A percentile compares a stretch with the other conserved stretches of the same genome.
phyloP scores from a whole-genome alignment of 2,329 filamentous ascomycete species.

The Colletotrichum siamense region DNA sequence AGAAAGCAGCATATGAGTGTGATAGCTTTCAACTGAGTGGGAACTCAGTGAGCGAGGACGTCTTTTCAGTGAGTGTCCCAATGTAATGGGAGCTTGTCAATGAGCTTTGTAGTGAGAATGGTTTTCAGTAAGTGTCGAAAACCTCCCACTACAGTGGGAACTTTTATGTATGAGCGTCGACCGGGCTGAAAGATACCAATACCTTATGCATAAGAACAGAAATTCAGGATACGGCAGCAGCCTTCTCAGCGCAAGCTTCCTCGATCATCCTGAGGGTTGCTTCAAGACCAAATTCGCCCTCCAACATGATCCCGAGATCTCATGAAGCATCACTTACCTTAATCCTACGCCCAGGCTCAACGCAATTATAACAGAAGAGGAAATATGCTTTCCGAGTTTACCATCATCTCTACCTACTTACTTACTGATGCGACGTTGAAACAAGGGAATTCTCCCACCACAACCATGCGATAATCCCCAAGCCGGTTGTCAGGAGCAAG shows the following conservation, averaged over 20 bases:
- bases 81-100: background rate
- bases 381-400: background rate
- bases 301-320: background rate
- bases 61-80: too few relatives aligned
- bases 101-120: background rate
- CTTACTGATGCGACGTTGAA: background rate
- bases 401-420: background rate
- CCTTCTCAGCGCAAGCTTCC: background rate
- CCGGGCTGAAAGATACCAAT: background rate
- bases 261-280: background rate
- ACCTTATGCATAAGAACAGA: background rate
- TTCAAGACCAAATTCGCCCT: background rate
- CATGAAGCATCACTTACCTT: background rate
- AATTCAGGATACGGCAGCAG: background rate
- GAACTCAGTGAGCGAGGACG: too few relatives aligned
- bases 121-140: background rate
- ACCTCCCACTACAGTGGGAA: background rate
- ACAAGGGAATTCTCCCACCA: background rate
- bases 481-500: background rate
- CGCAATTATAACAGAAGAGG: background rate
- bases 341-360: background rate
- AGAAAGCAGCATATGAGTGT: background rate
- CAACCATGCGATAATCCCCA: background rate
- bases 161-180: background rate
- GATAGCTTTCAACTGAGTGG: background rate